These are phyloP conservation scores for Phlebiopsis flavidoalba DNA, from an alignment of 768 basidiomycete species.

Conservation along the genomic window DNA sequence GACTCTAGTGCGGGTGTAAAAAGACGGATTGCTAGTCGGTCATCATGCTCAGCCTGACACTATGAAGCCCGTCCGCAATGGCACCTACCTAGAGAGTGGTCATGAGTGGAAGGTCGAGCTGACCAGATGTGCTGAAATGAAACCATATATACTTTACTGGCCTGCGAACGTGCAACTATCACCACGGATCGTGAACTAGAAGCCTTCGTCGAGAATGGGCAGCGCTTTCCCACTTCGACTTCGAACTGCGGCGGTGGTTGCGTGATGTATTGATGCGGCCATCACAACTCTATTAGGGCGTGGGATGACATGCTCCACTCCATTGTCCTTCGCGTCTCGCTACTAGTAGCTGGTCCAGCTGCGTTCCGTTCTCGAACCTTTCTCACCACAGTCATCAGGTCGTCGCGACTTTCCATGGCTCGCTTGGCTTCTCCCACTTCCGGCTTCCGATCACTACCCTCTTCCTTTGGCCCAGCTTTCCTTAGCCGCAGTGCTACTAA, in stretches of 20 bases:
- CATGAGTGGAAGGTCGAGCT: not conserved
- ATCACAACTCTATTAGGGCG: not conserved
- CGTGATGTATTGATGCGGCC: not conserved
- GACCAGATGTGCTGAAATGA: not conserved
- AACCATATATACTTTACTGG: not conserved
- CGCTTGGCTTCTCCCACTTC: not conserved
- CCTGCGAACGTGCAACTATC: not conserved
- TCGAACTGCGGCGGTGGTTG: not conserved
- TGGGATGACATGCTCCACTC: not conserved
- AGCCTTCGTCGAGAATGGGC: not conserved
- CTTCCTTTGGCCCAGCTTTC: constrained; percentile 66
- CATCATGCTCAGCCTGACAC: constrained; percentile 29
- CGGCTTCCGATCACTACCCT: constrained; percentile 52
- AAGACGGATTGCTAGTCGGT: constrained; percentile 59
- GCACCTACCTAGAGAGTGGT: not conserved
- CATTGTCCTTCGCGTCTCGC: not conserved
- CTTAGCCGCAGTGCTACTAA: constrained; percentile 69
- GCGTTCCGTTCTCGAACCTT: too few species aligned
- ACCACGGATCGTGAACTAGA: not conserved
- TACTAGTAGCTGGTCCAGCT: not conserved
- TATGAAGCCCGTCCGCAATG: not conserved
- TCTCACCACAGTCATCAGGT: not conserved
- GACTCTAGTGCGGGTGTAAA: constrained; percentile 74
- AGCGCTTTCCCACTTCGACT: not conserved
- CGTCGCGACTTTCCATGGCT: not conserved